These are phyloP conservation scores for Lactarius deliciosus DNA, from an alignment of 768 basidiomycete genomes.

Conservation along the genomic window DNA sequence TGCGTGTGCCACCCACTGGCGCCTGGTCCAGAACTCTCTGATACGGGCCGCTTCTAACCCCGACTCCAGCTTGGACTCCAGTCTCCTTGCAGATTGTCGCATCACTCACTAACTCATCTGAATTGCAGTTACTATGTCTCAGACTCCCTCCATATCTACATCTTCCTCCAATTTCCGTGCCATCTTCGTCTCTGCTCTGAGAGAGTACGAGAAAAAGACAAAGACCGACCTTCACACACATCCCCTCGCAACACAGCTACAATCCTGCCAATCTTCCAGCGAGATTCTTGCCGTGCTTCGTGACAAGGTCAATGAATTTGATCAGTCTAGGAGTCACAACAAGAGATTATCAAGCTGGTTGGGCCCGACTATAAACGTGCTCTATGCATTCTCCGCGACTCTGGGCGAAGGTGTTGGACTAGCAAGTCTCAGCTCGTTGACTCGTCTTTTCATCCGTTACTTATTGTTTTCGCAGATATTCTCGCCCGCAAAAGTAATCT, in stretches of 20 bases:
- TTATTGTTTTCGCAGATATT: neutral
- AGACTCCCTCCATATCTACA: neutral
- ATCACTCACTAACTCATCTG: too few relatives aligned
- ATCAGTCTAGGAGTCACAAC: neutral
- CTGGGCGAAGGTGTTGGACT: neutral
- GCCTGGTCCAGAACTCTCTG: slow-evolving; percentile 17
- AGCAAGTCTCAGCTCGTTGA: neutral
- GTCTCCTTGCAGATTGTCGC: too few relatives aligned
- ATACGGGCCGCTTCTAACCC: slow-evolving; percentile 10
- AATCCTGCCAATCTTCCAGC: neutral
- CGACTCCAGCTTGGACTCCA: too few relatives aligned
- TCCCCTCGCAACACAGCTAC: neutral
- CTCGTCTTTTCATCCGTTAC: neutral
- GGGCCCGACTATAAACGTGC: neutral
- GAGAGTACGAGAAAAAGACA: neutral
- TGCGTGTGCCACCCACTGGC: neutral
- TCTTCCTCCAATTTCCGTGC: neutral
- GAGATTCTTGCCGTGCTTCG: neutral
- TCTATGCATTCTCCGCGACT: neutral
- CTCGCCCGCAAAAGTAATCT: neutral
- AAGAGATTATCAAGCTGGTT: neutral
- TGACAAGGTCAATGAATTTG: neutral
- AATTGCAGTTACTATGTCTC: too few relatives aligned
- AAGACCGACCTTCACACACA: neutral
- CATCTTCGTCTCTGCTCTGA: neutral